phyloP scores from a whole-genome alignment of 208 protist species.

The Zelonia costaricensis region DNA sequence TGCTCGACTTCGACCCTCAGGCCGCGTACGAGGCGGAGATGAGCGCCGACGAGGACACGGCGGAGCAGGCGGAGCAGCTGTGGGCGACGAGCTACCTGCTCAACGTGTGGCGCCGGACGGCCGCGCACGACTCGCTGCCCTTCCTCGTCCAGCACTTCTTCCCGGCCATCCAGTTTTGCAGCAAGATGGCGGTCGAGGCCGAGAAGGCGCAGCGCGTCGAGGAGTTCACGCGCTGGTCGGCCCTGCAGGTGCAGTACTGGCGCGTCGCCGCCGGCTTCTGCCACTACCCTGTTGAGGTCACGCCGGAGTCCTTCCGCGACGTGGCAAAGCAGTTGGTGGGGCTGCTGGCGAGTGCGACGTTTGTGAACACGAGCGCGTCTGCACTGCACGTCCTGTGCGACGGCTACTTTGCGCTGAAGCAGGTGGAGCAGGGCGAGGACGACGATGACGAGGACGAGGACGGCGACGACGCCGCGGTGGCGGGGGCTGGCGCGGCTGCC shows the following conservation, averaged over 20 bases:
- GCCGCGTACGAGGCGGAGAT: conserved; percentile 57
- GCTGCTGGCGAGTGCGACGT: conserved; percentile 46
- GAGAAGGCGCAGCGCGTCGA: conserved; percentile 46
- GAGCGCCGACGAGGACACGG: conserved; percentile 30
- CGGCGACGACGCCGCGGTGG: background rate
- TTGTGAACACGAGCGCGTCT: conserved; percentile 77
- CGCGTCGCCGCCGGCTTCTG: conserved; percentile 80
- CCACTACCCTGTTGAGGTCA: conserved; percentile 74
- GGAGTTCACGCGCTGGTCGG: conserved; percentile 61
- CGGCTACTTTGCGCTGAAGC: conserved; percentile 60
- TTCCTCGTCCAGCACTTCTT: conserved; percentile 83
- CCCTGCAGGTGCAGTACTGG: conserved; percentile 79
- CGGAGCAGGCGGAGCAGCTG: conserved; percentile 24
- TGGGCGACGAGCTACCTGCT: conserved; percentile 83
- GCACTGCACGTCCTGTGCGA: conserved; percentile 79
- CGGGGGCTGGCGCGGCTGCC: background rate
- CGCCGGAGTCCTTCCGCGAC: conserved; percentile 71
- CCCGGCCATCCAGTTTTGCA: conserved; percentile 73
- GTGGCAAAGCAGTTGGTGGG: conserved; percentile 82
- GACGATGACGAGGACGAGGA: conserved; percentile 41
- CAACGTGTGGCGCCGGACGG: conserved; percentile 72
- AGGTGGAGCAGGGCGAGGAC: conserved; percentile 46
- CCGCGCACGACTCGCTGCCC: conserved; percentile 81
- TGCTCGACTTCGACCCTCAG: conserved; percentile 77
- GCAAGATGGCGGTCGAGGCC: conserved; percentile 48